Percentiles rank a stretch among this genome's conserved stretches.
These are phyloP conservation scores for Neoascochyta sp. DNA, from an alignment of 2,329 filamentous ascomycete genomes.

Conservation along the genomic window DNA sequence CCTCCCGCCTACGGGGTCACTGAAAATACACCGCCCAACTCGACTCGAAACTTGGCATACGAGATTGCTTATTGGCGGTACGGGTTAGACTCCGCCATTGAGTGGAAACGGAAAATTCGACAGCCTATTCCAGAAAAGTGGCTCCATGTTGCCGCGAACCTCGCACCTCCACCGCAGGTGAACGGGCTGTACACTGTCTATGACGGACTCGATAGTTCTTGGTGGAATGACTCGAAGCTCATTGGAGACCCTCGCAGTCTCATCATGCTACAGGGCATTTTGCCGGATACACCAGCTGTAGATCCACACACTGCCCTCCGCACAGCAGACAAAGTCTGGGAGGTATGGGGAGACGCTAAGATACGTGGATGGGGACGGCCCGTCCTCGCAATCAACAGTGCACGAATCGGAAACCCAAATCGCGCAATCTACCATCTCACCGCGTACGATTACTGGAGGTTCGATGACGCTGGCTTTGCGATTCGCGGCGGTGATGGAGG, in stretches of 20 bases:
- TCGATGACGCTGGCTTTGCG: conserved; percentile 52
- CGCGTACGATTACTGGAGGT: conserved; percentile 50
- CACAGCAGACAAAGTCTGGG: conserved; percentile 24
- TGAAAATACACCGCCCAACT: conserved; percentile 57
- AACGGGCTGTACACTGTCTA: conserved; percentile 53
- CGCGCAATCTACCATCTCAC: conserved; percentile 40
- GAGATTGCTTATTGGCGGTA: conserved; percentile 60
- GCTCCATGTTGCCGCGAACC: conserved; percentile 50
- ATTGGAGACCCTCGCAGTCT: conserved; percentile 25
- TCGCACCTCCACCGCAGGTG: conserved; percentile 51
- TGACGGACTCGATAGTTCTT: conserved; percentile 43
- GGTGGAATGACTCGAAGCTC: conserved; percentile 23
- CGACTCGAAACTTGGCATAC: conserved; percentile 55
- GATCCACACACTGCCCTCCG: conserved; percentile 19
- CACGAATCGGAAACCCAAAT: conserved; percentile 21
- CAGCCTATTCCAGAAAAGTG: conserved; percentile 45
- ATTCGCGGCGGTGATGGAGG: conserved; percentile 51
- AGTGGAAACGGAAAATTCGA: conserved; percentile 51
- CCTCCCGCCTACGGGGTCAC: conserved; percentile 49
- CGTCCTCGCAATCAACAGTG: conserved; percentile 29
- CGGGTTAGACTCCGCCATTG: conserved; percentile 51
- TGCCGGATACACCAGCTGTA: conserved; percentile 23
- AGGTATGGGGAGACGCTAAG: conserved; percentile 28
- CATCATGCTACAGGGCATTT: conserved; percentile 26
- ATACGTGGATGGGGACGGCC: conserved; percentile 32